Base-by-base conservation (phyloP, 306 rosid genomes). In the Trifolium subterraneum region DNA sequence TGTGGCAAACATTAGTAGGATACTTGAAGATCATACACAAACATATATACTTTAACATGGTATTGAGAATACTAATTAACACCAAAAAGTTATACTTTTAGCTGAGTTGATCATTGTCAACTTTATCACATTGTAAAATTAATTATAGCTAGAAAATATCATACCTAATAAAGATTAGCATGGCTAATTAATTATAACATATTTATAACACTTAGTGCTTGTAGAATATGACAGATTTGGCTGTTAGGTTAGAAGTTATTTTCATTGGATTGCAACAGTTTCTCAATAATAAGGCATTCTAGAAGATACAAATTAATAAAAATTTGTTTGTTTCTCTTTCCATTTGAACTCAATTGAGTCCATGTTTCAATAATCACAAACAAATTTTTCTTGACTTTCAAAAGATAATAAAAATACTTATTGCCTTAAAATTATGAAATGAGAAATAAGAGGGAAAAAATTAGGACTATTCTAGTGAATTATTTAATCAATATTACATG, bases 181-280 rank as follows among this genome's bases (percentile, higher is more conserved):
- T 60, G 56, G 27, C 59, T 29, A 61, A 72, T 70, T 31, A 54
- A 72, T 48, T 41, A 54, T 25, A 50, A 82, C 64, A 60, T 61
- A 59, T 65, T 67, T 66, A 31, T 6, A 31, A 11, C 47, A 48
- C 63, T 81, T 38, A 51, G 54, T 60, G 70, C 70, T 61, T 59
- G 56, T 47, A 66, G 72, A 70, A 59, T 66, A 52, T 60, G 51
- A 72, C 69, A 36, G 33, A 72, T 41, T 76, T 71, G 60, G 78
- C 62, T 71, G 67, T 66, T 23, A 56, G 50, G 77, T 71, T 15
- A 27, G 23, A 60, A 61, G 64, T 82, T 77, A 45, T 71, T 76
- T 76, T 54, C 60, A 54, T 54, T 54, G 60, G 73, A 55, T 33
- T 64, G 42, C 45, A 35, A 36, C 22, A 35, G 15, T 52, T 79